Evolutionary conservation across 2,329 filamentous ascomycete species (phyloP).

Genomic region (Dichotomopilus funicola): DNA sequence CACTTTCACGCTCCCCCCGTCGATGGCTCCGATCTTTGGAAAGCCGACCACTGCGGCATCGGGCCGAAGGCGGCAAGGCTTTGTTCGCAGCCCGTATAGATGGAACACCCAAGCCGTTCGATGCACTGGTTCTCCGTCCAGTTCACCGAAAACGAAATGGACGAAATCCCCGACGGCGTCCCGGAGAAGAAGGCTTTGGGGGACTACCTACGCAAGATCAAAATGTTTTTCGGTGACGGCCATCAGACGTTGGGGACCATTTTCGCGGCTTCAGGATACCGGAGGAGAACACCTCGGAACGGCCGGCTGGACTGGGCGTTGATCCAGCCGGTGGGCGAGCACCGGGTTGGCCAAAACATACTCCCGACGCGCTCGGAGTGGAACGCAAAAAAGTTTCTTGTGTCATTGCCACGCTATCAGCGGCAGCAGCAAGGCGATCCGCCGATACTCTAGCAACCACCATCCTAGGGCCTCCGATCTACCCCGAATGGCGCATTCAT

Average conservation of each 20-base stretch:
- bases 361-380: neutral
- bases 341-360: neutral
- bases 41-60: neutral
- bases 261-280: neutral
- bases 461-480: neutral
- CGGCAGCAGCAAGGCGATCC: too few relatives aligned
- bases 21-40: neutral
- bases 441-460: neutral
- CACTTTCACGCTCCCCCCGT: neutral
- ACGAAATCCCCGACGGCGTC: neutral
- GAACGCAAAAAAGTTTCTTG: neutral
- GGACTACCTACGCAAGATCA: neutral
- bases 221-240: neutral
- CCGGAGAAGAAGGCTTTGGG: neutral
- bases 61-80: neutral
- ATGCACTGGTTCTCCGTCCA: neutral
- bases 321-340: neutral
- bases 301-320: neutral
- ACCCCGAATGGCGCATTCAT: neutral
- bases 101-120: neutral
- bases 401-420: too few relatives aligned
- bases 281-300: neutral
- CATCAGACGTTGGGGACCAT: neutral
- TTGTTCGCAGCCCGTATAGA: too few relatives aligned
- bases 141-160: neutral